Base-by-base conservation (phyloP, 2,329 filamentous ascomycete genomes). In the Xylariomycetidae sp. region DNA sequence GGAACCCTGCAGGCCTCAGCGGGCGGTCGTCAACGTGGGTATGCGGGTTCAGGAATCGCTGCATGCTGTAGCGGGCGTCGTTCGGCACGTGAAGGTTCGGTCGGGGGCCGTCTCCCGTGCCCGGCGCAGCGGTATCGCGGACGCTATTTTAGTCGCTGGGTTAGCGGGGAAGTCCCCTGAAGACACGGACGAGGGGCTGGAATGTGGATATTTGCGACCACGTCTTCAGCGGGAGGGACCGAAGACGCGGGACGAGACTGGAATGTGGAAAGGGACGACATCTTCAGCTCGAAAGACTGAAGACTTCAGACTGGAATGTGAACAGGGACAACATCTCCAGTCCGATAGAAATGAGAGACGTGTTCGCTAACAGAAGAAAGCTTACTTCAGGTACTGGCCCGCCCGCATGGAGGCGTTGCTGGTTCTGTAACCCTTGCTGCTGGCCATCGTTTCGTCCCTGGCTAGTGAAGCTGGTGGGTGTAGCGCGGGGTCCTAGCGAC, bases 361-460 rank as follows among this genome's bases (percentile, higher is more conserved):
- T 23, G 23, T 18, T 12, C 18, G 25, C 12, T 14, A 20, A 14
- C 22, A 32, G 20, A 36, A 10, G 10, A 24, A 30, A 10, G 38
- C 49, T 42, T 36, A 54, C 50, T 48, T 47, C 10, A 50, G 32
- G 31, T 44, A 44, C 13, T 52, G 47, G n/a, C 44, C 43, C 24
- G 49, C 49, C 34, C 43, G 36, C 31, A 42, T 31, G 13, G 50
- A 50, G 30, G 36, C 47, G 31, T 44, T 36, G 20, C 37, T 35
- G 34, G 44, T 43, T 20, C 34, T 36, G 31, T 45, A 44, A 30
- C 44, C 44, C 48, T 49, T 52, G 18, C 14, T 44, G n/a, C 24
- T 23, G 16, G 7, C 15, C 26, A 25, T 26, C 25, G 36, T 32
- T 28, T 42, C 39, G 31, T 42, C 30, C 25, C 33, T 44, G 6